These are phyloP conservation scores for Aspergillus sojae DNA, from an alignment of 2,329 filamentous ascomycete genomes.

Conservation along the genomic window DNA sequence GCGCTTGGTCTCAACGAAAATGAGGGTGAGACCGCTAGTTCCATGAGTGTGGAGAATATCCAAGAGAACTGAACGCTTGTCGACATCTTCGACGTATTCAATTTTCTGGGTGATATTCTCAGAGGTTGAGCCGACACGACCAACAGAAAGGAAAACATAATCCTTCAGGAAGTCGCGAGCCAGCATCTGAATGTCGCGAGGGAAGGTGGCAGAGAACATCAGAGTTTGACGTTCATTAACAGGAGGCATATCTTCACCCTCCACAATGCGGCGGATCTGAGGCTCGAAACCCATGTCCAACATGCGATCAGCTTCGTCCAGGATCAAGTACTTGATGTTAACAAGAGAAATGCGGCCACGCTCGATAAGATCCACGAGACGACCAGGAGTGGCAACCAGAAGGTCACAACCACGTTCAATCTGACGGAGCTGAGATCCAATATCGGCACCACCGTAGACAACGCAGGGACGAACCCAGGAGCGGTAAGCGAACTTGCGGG, in stretches of 20 bases:
- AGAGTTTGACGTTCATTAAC: constrained; percentile 88
- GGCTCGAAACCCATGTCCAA: constrained; percentile 99
- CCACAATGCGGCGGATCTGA: constrained; percentile 97
- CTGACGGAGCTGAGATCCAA: constrained; percentile 95
- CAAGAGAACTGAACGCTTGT: constrained; percentile 96
- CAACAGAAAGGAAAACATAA: constrained; percentile 98
- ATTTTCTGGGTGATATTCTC: constrained; percentile 99
- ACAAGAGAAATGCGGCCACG: constrained; percentile 95
- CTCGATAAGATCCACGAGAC: constrained; percentile 97
- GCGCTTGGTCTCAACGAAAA: constrained; percentile 99
- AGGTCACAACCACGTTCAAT: constrained; percentile 98
- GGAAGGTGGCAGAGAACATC: constrained; percentile 99
- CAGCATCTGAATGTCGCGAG: constrained; percentile 98
- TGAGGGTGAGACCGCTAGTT: constrained; percentile 83
- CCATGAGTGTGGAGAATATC: constrained; percentile 93
- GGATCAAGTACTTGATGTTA: constrained; percentile 99
- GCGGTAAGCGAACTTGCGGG: constrained; percentile 97
- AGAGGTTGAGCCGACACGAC: constrained; percentile 97
- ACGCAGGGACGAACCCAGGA: constrained; percentile 99
- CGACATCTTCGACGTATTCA: constrained; percentile 92
- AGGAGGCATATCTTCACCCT: constrained; percentile 94
- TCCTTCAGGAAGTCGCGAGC: constrained; percentile 98
- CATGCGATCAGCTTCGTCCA: constrained; percentile 99
- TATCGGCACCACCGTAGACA: constrained; percentile 98
- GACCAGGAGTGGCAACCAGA: constrained; percentile 93